Conservation (phyloP, 208 protist genomes). For the Naegleria lovaniensis region DNA sequence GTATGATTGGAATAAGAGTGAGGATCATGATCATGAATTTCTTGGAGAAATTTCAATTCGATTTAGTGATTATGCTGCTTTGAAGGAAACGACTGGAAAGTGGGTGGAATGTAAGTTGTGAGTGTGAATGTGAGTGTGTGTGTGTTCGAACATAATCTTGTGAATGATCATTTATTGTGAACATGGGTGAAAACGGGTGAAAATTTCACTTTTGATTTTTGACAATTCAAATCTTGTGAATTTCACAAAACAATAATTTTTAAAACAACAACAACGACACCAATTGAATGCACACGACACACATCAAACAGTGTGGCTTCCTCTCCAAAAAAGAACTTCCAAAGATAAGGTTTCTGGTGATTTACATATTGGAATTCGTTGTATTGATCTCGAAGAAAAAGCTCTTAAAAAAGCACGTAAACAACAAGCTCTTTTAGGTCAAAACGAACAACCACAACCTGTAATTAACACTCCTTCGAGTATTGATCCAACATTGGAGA, state of each 20-base stretch:
- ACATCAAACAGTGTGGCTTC: background rate
- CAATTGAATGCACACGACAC: too few relatives aligned
- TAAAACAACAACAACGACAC: too few relatives aligned
- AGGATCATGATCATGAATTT: slow-evolving; percentile 23
- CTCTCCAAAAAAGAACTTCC: slow-evolving; percentile 4
- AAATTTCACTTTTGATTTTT: too few relatives aligned
- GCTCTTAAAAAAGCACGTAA: background rate
- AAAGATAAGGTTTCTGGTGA: slow-evolving; percentile 16
- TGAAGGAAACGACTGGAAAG: slow-evolving; percentile 9
- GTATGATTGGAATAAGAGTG: slow-evolving; percentile 5
- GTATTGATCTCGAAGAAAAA: slow-evolving; percentile 5
- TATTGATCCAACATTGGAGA: background rate
- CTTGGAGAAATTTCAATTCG: background rate
- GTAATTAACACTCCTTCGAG: background rate
- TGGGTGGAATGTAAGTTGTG: background rate
- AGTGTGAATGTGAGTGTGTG: background rate
- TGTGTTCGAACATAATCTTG: background rate
- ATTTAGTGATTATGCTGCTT: slow-evolving; percentile 5
- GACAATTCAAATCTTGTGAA: too few relatives aligned
- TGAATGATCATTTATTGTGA: too few relatives aligned
- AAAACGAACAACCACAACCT: background rate
- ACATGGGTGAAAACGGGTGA: too few relatives aligned
- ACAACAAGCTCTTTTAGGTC: background rate
- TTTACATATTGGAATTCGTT: background rate
- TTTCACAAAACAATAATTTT: too few relatives aligned